Evolutionary conservation across 257 asterid genomes (phyloP).

Genomic region (Gynochthodes officinalis): DNA sequence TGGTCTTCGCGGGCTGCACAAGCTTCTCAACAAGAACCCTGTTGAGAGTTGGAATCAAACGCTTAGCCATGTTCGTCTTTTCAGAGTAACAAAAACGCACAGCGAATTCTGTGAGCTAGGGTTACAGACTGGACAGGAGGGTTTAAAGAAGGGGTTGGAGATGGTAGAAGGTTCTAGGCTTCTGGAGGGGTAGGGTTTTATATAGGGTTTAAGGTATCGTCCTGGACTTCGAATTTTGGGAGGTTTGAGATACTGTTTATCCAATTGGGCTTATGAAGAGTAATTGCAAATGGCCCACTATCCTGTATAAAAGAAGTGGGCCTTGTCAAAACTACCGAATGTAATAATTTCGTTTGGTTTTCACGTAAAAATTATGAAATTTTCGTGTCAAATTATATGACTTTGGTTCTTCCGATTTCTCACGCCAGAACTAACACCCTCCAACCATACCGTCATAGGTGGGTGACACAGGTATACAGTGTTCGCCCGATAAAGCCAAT

Average conservation of each 20-base stretch:
- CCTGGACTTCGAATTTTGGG: not conserved
- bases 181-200: conserved; percentile 17
- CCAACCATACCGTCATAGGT: too few species aligned
- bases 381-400: too few species aligned
- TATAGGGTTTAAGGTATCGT: conserved; percentile 10
- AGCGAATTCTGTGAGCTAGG: not conserved
- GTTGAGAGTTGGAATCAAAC: conserved; percentile 77
- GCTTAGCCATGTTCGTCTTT: conserved; percentile 52
- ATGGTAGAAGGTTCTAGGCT: conserved; percentile 22
- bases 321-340: too few species aligned
- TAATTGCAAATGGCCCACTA: too few species aligned
- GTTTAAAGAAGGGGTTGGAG: not conserved
- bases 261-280: not conserved
- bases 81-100: not conserved
- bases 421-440: too few species aligned
- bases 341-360: too few species aligned
- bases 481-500: too few species aligned
- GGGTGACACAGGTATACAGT: too few species aligned
- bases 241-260: not conserved
- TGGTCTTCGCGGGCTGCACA: conserved; percentile 73
- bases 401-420: too few species aligned
- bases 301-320: too few species aligned
- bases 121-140: not conserved
- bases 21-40: conserved; percentile 83
- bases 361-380: too few species aligned